A percentile compares a stretch with the other conserved stretches of the same genome.
These are phyloP conservation scores for Populus pruinosa DNA, from an alignment of 345 rosid genomes.

Conservation along the genomic window DNA sequence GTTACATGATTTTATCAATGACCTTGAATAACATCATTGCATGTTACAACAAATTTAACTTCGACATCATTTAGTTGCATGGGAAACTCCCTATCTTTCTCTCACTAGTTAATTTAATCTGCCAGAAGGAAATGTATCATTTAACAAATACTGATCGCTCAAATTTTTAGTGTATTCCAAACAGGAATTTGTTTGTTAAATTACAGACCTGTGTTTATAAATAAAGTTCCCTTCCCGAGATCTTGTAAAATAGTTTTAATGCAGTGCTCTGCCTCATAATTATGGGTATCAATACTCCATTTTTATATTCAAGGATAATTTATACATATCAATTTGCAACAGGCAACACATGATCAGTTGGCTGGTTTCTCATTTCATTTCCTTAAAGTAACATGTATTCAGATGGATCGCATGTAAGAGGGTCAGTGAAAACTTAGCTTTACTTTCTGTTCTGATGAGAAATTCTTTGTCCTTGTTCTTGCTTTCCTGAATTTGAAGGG, in stretches of 20 bases:
- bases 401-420: too few relatives aligned
- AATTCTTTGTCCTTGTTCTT: neutral
- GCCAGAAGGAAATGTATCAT: neutral
- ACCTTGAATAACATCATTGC: neutral
- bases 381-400: neutral
- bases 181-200: neutral
- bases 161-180: neutral
- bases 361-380: neutral
- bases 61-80: neutral
- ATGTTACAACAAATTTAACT: neutral
- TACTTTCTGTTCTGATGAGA: neutral
- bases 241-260: too few relatives aligned
- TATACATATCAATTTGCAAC: neutral
- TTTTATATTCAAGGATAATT: neutral
- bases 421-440: neutral
- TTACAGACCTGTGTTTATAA: neutral
- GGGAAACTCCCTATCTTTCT: neutral
- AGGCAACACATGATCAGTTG: neutral
- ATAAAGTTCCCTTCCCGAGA: neutral
- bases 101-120: neutral
- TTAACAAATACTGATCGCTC: neutral
- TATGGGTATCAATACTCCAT: neutral
- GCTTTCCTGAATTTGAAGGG: slow-evolving; percentile 40
- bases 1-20: neutral
- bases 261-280: too few relatives aligned